Base-by-base conservation (phyloP, 2,329 filamentous ascomycete genomes). In the Microsporum audouinii region DNA sequence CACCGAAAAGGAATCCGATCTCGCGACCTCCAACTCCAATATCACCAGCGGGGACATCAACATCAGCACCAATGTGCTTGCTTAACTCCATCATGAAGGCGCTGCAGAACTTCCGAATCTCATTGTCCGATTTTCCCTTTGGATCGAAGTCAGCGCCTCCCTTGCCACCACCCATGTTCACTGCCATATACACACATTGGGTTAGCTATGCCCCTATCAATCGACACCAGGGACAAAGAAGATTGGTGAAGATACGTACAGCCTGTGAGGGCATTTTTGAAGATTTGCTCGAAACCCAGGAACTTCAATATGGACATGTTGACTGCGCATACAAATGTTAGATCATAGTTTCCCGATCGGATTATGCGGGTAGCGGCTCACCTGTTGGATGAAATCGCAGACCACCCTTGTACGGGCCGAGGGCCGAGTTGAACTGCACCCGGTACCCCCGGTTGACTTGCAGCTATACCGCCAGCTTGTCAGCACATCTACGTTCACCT, bases 231-330 rank as follows among this genome's bases (percentile, higher is more conserved):
- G 23, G 23, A 10, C n/a, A 47, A 23, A 23, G 17, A 29, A 2
- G 1, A 47, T 29, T 29, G 6, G 10, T 8, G 5, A 12, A 23
- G 17, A 27, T 63, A 84, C 88, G 81, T 80, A 91, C 88, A 79
- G 72, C 94, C 94, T 64, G 94, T 97, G 68, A 97, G 81, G 68
- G 94, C 94, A 89, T 97, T 97, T 85, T 97, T 97, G 84, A 97
- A 97, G 79, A 92, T 95, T 81, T 97, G 94, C 85, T 99, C 94
- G 72, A 97, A 97, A 67, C 92, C 94, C 73, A 99, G 84, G 80
- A 97, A 97, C 82, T 99, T 99, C 71, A 99, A 84, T 71, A 84
- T 81, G 61, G 79, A 83, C 60, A 87, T 79, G 74, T 87, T 81
- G 61, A 79, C 77, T 60, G 68, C 62, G 53, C 57, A 60, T 23